Conservation (phyloP, 768 basidiomycete genomes). For the Auriscalpium vulgare region DNA sequence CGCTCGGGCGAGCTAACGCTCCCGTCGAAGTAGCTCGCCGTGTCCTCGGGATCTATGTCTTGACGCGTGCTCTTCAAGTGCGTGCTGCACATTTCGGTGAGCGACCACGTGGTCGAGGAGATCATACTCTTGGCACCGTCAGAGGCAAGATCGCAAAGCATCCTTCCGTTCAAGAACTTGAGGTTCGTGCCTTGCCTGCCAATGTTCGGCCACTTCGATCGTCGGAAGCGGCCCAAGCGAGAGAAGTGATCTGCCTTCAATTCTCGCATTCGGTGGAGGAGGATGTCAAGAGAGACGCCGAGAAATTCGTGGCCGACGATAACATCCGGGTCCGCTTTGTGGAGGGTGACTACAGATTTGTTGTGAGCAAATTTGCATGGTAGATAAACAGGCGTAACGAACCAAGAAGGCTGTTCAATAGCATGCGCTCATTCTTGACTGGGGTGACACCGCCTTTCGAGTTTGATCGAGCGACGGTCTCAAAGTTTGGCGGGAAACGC, state of each 20-base stretch:
- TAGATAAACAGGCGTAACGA: slow-evolving; percentile 9
- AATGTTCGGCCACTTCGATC: slow-evolving; percentile 74
- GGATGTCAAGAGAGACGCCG: slow-evolving; percentile 81
- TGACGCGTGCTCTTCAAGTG: slow-evolving; percentile 81
- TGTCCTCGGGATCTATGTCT: slow-evolving; percentile 96
- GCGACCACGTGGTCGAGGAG: slow-evolving; percentile 93
- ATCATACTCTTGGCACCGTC: slow-evolving; percentile 98
- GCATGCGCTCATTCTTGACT: slow-evolving; percentile 74
- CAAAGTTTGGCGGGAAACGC: slow-evolving; percentile 79
- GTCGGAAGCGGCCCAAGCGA: slow-evolving; percentile 81
- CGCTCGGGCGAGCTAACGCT: slow-evolving; percentile 66
- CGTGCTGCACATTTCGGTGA: slow-evolving; percentile 93
- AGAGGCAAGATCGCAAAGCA: slow-evolving; percentile 89
- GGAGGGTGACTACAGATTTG: slow-evolving; percentile 45
- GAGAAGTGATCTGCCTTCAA: slow-evolving; percentile 93
- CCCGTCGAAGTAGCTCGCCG: slow-evolving; percentile 82
- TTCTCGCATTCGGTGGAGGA: slow-evolving; percentile 86
- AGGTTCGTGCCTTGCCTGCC: slow-evolving; percentile 81
- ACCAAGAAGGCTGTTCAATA: slow-evolving; percentile 80
- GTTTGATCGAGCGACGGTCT: slow-evolving; percentile 53
- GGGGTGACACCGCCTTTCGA: slow-evolving; percentile 65
- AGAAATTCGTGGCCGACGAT: slow-evolving; percentile 93
- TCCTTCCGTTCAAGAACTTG: slow-evolving; percentile 72
- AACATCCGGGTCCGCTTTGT: slow-evolving; percentile 88
- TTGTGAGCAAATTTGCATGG: neutral